Evolutionary conservation across 139 green algal species (phyloP).

Genomic region (Coccomyxa sp.): DNA sequence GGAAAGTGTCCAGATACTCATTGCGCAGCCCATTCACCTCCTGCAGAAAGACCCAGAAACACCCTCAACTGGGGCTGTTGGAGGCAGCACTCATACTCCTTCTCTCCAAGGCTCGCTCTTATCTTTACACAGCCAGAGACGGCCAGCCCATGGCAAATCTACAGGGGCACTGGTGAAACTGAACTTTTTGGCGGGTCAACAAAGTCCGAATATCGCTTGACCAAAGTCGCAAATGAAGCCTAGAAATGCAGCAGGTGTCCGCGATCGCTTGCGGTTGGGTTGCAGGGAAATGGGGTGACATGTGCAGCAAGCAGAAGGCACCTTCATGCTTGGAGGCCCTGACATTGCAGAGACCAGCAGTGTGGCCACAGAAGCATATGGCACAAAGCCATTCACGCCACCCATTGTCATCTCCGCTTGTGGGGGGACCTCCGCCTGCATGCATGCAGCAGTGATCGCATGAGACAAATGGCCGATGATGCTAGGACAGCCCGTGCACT

Average conservation of each 20-base stretch:
- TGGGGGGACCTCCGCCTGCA: slow-evolving; percentile 69
- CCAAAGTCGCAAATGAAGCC: too few species aligned
- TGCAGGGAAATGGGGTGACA: too few species aligned
- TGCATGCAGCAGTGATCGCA: not conserved
- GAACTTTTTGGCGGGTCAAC: too few species aligned
- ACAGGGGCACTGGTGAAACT: too few species aligned
- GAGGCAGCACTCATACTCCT: not conserved
- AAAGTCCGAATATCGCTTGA: too few species aligned
- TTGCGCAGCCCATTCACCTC: slow-evolving; percentile 65
- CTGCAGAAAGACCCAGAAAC: slow-evolving; percentile 26
- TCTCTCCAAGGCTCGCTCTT: not conserved
- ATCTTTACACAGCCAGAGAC: not conserved
- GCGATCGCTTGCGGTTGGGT: too few species aligned
- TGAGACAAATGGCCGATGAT: too few species aligned
- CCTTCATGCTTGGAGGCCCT: slow-evolving; percentile 19
- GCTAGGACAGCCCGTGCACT: too few species aligned
- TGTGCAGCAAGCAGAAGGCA: not conserved
- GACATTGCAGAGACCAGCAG: slow-evolving; percentile 33
- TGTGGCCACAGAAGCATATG: slow-evolving; percentile 66
- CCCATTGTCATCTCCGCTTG: slow-evolving; percentile 66
- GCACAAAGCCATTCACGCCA: slow-evolving; percentile 74
- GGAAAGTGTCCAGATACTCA: slow-evolving; percentile 52
- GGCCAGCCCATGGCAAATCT: too few species aligned
- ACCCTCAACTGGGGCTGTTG: not conserved
- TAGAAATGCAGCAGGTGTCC: too few species aligned